phyloP scores from a whole-genome alignment of 2,329 filamentous ascomycete genomes.

The Scedosporium boydii region DNA sequence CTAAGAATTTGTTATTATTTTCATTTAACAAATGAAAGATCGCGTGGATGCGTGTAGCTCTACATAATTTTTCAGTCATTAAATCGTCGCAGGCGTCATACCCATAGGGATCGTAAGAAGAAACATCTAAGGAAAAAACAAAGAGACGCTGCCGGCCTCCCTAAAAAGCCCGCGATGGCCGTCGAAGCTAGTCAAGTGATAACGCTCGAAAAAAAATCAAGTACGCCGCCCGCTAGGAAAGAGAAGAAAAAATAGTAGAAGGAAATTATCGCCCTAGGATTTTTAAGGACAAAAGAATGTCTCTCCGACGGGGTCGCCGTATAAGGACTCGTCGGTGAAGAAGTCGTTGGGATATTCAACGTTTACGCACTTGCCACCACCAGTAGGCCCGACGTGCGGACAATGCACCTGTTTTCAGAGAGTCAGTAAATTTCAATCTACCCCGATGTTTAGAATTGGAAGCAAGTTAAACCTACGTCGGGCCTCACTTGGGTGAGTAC shows the following conservation, averaged over 20 bases:
- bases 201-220: background rate
- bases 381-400: slow-evolving; percentile 18
- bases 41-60: background rate
- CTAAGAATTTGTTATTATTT: too few species aligned
- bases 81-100: slow-evolving; percentile 1
- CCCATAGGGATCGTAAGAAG: background rate
- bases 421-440: background rate
- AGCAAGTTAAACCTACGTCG: slow-evolving; percentile 14
- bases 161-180: background rate
- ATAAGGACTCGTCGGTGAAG: slow-evolving; percentile 16
- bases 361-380: slow-evolving; percentile 20
- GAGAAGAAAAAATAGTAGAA: background rate
- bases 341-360: slow-evolving; percentile 13
- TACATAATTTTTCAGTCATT: background rate
- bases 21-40: background rate
- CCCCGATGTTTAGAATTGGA: background rate
- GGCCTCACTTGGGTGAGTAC: slow-evolving; percentile 21
- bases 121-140: background rate
- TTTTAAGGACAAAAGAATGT: slow-evolving; percentile 15
- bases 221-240: background rate
- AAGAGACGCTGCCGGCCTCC: background rate
- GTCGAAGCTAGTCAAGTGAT: too few species aligned
- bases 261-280: background rate
- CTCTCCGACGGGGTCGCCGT: slow-evolving; percentile 13
- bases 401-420: slow-evolving; percentile 15